phyloP scores from a whole-genome alignment of 1,139 yeast genomes.

The Geotrichum aggregatum region DNA sequence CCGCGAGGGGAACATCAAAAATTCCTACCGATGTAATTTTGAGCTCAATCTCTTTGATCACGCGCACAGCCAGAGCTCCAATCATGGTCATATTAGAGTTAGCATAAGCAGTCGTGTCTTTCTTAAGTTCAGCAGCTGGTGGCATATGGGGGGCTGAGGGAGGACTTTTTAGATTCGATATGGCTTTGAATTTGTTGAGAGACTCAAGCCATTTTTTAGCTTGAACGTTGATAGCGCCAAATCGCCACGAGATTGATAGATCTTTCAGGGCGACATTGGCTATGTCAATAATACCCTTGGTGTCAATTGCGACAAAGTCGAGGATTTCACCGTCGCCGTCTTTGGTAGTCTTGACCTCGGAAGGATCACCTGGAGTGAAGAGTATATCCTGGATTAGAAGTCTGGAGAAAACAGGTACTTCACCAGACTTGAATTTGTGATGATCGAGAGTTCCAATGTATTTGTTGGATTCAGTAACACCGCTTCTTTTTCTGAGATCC shows the following conservation, averaged over 20 bases:
- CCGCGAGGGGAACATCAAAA: constrained; percentile 27
- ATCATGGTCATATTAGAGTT: constrained; percentile 25
- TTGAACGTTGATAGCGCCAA: constrained; percentile 31
- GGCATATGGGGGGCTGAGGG: neutral
- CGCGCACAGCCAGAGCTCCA: constrained; percentile 34
- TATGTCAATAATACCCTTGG: constrained; percentile 36
- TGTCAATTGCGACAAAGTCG: constrained; percentile 34
- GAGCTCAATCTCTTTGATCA: constrained; percentile 39
- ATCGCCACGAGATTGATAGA: constrained; percentile 33
- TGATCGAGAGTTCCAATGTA: constrained; percentile 39
- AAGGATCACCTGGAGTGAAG: constrained; percentile 27
- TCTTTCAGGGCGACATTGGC: constrained; percentile 37
- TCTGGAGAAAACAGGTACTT: constrained; percentile 32
- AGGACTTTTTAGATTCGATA: neutral
- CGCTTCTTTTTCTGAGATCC: constrained; percentile 30
- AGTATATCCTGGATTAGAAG: constrained; percentile 33
- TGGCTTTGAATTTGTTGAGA: constrained; percentile 16
- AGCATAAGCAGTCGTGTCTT: neutral
- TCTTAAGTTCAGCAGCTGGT: neutral
- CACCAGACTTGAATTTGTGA: constrained; percentile 32
- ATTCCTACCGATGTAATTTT: constrained; percentile 34
- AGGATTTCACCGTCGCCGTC: constrained; percentile 35
- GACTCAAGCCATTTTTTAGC: constrained; percentile 27
- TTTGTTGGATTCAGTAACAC: constrained; percentile 24
- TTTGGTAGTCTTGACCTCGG: constrained; percentile 5